Conservation (phyloP, 2,329 filamentous ascomycete genomes). For the Volutella citrinella region DNA sequence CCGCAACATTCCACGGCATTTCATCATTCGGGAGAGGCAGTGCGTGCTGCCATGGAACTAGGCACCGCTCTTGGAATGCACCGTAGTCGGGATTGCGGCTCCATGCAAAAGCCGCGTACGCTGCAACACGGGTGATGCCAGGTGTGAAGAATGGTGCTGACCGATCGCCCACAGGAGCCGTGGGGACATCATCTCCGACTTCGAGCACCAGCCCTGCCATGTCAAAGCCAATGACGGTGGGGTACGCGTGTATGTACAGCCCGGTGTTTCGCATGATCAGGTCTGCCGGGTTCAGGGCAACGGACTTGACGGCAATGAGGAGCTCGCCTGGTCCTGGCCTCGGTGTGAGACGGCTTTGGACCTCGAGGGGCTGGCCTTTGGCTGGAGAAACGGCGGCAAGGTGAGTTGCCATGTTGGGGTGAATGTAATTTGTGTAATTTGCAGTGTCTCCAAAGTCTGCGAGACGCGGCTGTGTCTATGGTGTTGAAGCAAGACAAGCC, state of each 20-base stretch:
- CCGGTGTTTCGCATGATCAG: slow-evolving; percentile 38
- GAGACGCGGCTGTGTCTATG: too few relatives aligned
- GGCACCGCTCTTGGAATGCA: slow-evolving; percentile 40
- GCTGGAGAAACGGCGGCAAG: slow-evolving; percentile 35
- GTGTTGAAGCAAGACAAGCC: background rate
- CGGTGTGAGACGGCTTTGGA: slow-evolving; percentile 39
- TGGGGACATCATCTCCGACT: slow-evolving; percentile 37
- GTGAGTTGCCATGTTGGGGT: slow-evolving; percentile 34
- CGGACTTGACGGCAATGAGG: slow-evolving; percentile 44
- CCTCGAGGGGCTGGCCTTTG: slow-evolving; percentile 34
- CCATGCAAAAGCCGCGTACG: slow-evolving; percentile 39
- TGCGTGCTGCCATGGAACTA: slow-evolving; percentile 41
- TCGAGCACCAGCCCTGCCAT: slow-evolving; percentile 41
- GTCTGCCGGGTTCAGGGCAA: slow-evolving; percentile 49
- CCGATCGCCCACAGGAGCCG: slow-evolving; percentile 7
- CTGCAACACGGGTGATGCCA: slow-evolving; percentile 36
- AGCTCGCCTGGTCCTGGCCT: slow-evolving; percentile 44
- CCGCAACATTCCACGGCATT: slow-evolving; percentile 39
- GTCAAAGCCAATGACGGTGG: slow-evolving; percentile 42
- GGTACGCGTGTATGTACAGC: slow-evolving; percentile 38
- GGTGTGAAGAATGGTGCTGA: slow-evolving; percentile 22
- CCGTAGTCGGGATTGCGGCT: slow-evolving; percentile 45
- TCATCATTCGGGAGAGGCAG: slow-evolving; percentile 29
- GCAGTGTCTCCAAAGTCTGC: too few relatives aligned
- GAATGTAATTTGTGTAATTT: too few relatives aligned